phyloP scores from a whole-genome alignment of 192 early-diverging fungal species.

The Cladochytrium replicatum region DNA sequence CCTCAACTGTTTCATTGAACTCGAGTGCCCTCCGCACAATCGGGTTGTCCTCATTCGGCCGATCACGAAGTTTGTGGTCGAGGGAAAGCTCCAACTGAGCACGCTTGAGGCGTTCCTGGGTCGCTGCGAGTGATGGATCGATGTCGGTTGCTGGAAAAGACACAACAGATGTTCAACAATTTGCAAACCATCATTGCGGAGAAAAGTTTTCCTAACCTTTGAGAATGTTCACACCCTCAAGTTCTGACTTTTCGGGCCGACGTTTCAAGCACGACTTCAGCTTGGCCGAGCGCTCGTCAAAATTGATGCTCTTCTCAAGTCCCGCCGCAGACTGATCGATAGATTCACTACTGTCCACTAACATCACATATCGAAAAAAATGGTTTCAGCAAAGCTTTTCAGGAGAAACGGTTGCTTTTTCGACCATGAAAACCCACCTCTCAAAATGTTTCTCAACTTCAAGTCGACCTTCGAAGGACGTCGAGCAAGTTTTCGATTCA shows the following conservation, averaged over 20 bases:
- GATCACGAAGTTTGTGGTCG: conserved; percentile 31
- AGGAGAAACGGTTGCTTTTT: too few relatives aligned
- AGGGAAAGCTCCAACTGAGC: conserved; percentile 34
- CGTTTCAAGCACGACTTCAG: conserved; percentile 39
- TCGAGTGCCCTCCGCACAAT: conserved; percentile 25
- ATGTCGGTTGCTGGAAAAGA: conserved; percentile 16
- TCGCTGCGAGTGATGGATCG: conserved; percentile 30
- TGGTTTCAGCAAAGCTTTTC: too few relatives aligned
- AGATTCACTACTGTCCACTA: conserved; percentile 3
- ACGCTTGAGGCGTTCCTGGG: conserved; percentile 31
- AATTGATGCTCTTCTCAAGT: conserved; percentile 16
- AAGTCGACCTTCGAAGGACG: conserved; percentile 41
- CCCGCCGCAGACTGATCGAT: neutral
- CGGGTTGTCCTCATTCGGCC: conserved; percentile 25
- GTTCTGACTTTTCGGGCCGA: conserved; percentile 34
- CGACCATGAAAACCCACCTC: too few relatives aligned
- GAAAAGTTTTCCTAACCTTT: conserved; percentile 13
- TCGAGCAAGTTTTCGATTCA: conserved; percentile 25
- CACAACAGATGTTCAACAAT: neutral
- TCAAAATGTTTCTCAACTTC: conserved; percentile 44
- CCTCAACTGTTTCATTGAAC: conserved; percentile 49
- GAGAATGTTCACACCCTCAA: conserved; percentile 46
- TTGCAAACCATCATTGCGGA: neutral
- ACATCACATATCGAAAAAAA: too few relatives aligned
- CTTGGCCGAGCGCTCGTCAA: conserved; percentile 19